Base-by-base conservation (phyloP, 148 eudicot genomes). In the Linanthus parryae region DNA sequence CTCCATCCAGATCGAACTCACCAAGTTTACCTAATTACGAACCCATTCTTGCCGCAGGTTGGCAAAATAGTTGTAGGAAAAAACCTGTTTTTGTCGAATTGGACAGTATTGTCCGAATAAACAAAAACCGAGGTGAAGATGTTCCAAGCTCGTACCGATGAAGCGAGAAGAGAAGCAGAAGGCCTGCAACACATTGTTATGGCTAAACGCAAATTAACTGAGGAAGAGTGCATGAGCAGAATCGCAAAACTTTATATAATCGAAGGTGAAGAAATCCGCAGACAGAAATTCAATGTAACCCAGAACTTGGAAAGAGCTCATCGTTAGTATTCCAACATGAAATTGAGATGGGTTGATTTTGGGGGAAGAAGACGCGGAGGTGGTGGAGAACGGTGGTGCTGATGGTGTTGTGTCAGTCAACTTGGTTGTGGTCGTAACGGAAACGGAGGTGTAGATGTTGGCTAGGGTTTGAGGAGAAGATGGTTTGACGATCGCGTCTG, bases 271-370 rank as follows among this genome's bases (percentile, higher is more conserved):
- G 88, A 87, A 52, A 72, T 68, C 58, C 74, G 75, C 16, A 81
- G 73, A 45, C 74, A 74, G 37, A 92, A 87, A 66, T 34, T 74
- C 8, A 87, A 84, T 64, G 94, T 87, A 25, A 64, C 79, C 15
- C 96, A 82, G 54, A 63, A 39, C 48, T 44, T 81, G 54, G 98
- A 92, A 65, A 71, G 77, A 73, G 81, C 85, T 47, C 79, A 79
- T 58, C 79, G 69, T 27, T 96, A 92, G 27, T 92, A 92, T 47
- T 74, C 65, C 65, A 79, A 59, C 39, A 81, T 92, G 98, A 87
- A 92, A 66, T 69, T 72, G 40, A 79, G 98, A 67, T 87, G 87
- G 94, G 89, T n/a, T n/a, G n/a, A n/a, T n/a, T n/a, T n/a, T n/a
- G n/a, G n/a, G n/a, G n/a, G n/a, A n/a, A n/a, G n/a, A n/a, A n/a